Evolutionary conservation across 2,329 filamentous ascomycete genomes (phyloP).

Genomic region (Arthrobotrys sinensis): DNA sequence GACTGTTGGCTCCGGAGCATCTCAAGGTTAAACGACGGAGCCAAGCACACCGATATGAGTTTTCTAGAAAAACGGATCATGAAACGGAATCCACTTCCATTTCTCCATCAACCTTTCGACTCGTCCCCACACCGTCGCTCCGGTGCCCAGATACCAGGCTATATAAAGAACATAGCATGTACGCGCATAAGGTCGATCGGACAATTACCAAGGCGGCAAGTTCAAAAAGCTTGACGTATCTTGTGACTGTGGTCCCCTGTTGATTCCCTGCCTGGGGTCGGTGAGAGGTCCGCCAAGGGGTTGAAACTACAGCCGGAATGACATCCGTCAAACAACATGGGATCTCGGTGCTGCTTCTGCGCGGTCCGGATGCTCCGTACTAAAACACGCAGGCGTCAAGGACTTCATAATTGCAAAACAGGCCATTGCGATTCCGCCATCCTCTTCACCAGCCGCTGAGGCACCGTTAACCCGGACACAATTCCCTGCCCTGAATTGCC

Average conservation of each 20-base stretch:
- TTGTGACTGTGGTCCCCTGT: constrained; percentile 42
- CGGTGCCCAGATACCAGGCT: constrained; percentile 32
- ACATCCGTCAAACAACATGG: constrained; percentile 60
- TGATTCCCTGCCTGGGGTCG: constrained; percentile 18
- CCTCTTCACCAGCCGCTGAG: constrained; percentile 8
- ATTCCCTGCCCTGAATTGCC: background rate
- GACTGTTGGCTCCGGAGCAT: constrained; percentile 24
- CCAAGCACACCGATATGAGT: constrained; percentile 49
- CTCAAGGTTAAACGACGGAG: constrained; percentile 34
- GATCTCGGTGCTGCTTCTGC: constrained; percentile 18
- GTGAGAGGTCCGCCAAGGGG: constrained; percentile 54
- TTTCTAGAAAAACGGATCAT: constrained; percentile 45
- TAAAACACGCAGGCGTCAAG: constrained; percentile 13
- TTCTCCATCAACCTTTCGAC: constrained; percentile 1
- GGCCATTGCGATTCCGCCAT: constrained; percentile 35
- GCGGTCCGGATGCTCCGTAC: constrained; percentile 59
- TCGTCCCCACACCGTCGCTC: constrained; percentile 41
- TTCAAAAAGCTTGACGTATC: constrained; percentile 52
- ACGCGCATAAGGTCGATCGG: constrained; percentile 43
- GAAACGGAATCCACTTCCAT: constrained; percentile 50
- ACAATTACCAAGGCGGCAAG: constrained; percentile 38
- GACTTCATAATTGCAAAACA: constrained; percentile 51
- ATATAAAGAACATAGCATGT: constrained; percentile 44
- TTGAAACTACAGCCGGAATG: constrained; percentile 61
- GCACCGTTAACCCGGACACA: constrained; percentile 23